Evolutionary conservation across 1,284 basidiomycete species (phyloP).

Genomic region (Ceraceosorus bombacis): DNA sequence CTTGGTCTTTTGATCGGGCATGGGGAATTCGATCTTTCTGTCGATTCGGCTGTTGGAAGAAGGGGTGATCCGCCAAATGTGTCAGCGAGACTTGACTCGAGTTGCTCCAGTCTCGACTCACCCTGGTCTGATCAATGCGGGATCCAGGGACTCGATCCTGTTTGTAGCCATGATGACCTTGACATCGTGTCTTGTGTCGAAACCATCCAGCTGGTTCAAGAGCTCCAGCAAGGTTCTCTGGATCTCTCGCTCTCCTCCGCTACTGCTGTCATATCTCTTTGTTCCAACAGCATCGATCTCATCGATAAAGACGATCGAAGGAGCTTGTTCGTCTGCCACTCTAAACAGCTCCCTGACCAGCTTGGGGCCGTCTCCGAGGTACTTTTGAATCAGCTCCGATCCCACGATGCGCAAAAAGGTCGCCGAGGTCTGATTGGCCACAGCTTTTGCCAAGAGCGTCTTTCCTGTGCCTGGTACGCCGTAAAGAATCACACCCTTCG

Average conservation of each 20-base stretch:
- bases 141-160: slow-evolving; percentile 88
- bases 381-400: slow-evolving; percentile 97
- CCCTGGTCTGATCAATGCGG: slow-evolving; percentile 91
- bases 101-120: neutral
- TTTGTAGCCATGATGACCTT: slow-evolving; percentile 83
- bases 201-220: slow-evolving; percentile 79
- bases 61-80: neutral
- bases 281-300: slow-evolving; percentile 53
- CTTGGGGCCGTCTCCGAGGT: slow-evolving; percentile 76
- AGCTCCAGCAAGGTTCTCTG: slow-evolving; percentile 52
- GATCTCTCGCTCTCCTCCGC: slow-evolving; percentile 52
- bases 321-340: slow-evolving; percentile 52
- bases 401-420: slow-evolving; percentile 97
- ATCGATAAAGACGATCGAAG: slow-evolving; percentile 52
- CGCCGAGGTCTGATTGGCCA: slow-evolving; percentile 96
- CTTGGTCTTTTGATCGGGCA: slow-evolving; percentile 47
- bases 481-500: slow-evolving; percentile 98
- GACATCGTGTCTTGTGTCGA: slow-evolving; percentile 96
- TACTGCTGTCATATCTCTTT: slow-evolving; percentile 52
- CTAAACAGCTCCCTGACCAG: slow-evolving; percentile 52
- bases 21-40: slow-evolving; percentile 68
- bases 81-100: too few relatives aligned
- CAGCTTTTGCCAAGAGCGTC: slow-evolving; percentile 93
- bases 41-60: slow-evolving; percentile 65
- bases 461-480: slow-evolving; percentile 98